Conservation (phyloP, 2,329 filamentous ascomycete species). For the Rhynchosporium agropyri region DNA sequence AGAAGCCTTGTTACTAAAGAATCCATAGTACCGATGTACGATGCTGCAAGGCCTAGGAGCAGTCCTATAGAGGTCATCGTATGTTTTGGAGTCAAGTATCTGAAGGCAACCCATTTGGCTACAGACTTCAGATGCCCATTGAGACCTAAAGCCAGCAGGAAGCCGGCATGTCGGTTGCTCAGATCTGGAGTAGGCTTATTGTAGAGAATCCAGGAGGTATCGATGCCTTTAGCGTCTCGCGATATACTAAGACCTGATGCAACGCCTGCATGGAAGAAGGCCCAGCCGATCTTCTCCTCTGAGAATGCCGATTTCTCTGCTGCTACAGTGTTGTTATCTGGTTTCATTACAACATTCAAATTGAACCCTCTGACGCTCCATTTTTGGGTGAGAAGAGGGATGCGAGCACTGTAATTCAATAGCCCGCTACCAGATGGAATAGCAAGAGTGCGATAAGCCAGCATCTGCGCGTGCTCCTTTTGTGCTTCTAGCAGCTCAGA, state of each 20-base stretch:
- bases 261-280: conserved; percentile 96
- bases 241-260: conserved; percentile 93
- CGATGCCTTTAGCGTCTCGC: conserved; percentile 85
- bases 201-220: conserved; percentile 98
- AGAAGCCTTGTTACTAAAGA: conserved; percentile 88
- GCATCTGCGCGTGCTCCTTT: conserved; percentile 83
- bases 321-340: conserved; percentile 88
- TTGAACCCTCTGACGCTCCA: conserved; percentile 90
- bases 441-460: conserved; percentile 85
- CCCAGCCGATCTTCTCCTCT: conserved; percentile 97
- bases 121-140: conserved; percentile 94
- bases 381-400: conserved; percentile 89
- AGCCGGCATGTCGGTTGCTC: conserved; percentile 94
- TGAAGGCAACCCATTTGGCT: conserved; percentile 98
- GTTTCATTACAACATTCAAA: conserved; percentile 87
- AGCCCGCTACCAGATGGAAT: conserved; percentile 86
- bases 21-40: conserved; percentile 96
- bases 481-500: conserved; percentile 88
- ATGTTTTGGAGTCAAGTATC: conserved; percentile 98
- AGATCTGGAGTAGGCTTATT: conserved; percentile 88
- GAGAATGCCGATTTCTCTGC: conserved; percentile 86
- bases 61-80: conserved; percentile 98
- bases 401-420: conserved; percentile 83
- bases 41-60: conserved; percentile 88
- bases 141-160: conserved; percentile 84